A percentile compares a stretch with the other conserved stretches of the same genome.
Conservation (phyloP, 371 early-diverging fungal genomes). For the Syncephalastrum monosporum region DNA sequence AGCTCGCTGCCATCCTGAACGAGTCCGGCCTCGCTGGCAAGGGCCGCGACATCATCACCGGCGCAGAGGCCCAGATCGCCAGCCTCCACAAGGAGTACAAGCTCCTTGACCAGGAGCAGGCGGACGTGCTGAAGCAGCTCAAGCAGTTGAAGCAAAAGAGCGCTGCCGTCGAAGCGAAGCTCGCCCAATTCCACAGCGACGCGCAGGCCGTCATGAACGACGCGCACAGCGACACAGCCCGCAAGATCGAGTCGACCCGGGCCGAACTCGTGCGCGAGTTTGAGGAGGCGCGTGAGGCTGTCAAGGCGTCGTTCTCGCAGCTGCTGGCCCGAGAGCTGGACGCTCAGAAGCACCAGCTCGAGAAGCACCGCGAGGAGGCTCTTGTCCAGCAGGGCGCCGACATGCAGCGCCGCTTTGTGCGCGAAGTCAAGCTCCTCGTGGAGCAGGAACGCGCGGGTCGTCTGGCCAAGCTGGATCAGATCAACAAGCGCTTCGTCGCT, state of each 20-base stretch:
- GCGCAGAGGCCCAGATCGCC: constrained; percentile 26
- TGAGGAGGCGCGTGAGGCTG: constrained; percentile 22
- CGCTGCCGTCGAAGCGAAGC: constrained; percentile 13
- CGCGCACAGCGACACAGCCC: constrained; percentile 21
- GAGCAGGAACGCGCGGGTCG: constrained; percentile 89
- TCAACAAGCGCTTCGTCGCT: constrained; percentile 69
- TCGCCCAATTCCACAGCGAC: constrained; percentile 20
- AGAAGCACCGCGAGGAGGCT: constrained; percentile 39
- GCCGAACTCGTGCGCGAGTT: constrained; percentile 35
- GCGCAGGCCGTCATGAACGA: constrained; percentile 14
- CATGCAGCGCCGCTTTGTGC: constrained; percentile 55
- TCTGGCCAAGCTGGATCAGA: constrained; percentile 77
- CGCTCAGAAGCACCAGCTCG: constrained; percentile 34
- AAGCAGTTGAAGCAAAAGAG: constrained; percentile 16
- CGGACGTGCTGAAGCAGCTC: constrained; percentile 19
- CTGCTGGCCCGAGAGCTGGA: constrained; percentile 38
- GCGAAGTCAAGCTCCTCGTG: constrained; percentile 73
- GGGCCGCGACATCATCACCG: constrained; percentile 24
- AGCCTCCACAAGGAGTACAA: constrained; percentile 18
- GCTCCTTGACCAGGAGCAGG: constrained; percentile 18
- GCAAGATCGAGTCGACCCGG: constrained; percentile 23
- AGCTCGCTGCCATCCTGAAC: constrained; percentile 33
- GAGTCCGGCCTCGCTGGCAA: constrained; percentile 25
- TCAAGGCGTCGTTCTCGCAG: constrained; percentile 18
- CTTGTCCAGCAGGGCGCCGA: constrained; percentile 45